Evolutionary conservation across 2,329 filamentous ascomycete genomes (phyloP).

Genomic region (Nothomitra cinnamomea): DNA sequence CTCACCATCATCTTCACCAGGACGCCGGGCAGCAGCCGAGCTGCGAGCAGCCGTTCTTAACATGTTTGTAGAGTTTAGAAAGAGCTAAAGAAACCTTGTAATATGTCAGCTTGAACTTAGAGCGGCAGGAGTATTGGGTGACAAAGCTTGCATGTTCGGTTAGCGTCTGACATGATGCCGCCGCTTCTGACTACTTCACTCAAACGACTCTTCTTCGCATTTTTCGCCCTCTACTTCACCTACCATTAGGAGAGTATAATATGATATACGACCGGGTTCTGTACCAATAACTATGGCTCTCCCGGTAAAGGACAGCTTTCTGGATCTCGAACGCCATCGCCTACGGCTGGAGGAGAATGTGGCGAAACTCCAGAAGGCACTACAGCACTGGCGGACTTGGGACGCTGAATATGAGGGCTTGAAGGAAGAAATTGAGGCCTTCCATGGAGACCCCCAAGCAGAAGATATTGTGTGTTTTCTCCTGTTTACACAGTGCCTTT

Average conservation of each 20-base stretch:
- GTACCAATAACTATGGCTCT: not conserved
- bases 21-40: not conserved
- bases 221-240: too few relatives aligned
- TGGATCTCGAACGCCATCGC: slow-evolving; percentile 59
- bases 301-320: slow-evolving; percentile 24
- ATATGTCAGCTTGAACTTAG: not conserved
- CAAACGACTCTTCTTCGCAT: not conserved
- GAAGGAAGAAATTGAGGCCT: slow-evolving; percentile 57
- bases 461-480: slow-evolving; percentile 36
- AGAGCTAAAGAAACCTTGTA: not conserved
- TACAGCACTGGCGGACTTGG: slow-evolving; percentile 80
- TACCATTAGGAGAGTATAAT: too few relatives aligned
- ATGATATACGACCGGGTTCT: too few relatives aligned
- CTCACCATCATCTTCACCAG: slow-evolving; percentile 9
- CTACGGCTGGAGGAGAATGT: slow-evolving; percentile 61
- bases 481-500: too few relatives aligned
- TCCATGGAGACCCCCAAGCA: slow-evolving; percentile 30
- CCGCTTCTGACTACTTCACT: not conserved
- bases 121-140: not conserved
- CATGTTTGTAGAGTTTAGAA: slow-evolving; percentile 3
- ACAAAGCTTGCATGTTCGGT: not conserved
- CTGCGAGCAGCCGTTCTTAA: slow-evolving; percentile 6
- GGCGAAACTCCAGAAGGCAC: slow-evolving; percentile 51
- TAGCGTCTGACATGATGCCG: not conserved
- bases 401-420: slow-evolving; percentile 84